phyloP scores from a whole-genome alignment of 2,329 filamentous ascomycete species.

The Beauveria varroae region DNA sequence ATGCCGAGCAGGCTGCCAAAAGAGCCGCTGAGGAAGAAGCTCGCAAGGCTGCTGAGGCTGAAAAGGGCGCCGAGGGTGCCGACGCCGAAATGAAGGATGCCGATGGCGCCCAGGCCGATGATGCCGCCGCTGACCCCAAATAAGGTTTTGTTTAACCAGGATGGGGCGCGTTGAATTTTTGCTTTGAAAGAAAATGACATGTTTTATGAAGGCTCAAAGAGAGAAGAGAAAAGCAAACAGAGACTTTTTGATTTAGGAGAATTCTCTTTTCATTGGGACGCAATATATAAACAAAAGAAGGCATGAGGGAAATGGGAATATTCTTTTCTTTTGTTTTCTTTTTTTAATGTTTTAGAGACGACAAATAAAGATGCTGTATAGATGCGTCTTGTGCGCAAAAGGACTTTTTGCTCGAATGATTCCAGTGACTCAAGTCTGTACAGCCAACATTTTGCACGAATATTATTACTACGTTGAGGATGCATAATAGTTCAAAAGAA shows the following conservation, averaged over 20 bases:
- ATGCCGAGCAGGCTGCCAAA: constrained; percentile 71
- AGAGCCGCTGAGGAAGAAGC: constrained; percentile 53
- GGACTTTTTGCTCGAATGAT: neutral
- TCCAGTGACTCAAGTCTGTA: neutral
- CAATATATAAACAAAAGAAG: constrained; percentile 9
- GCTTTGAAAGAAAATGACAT: constrained; percentile 10
- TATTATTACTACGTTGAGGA: no score
- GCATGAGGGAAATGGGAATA: constrained; percentile 7
- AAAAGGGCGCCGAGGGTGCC: constrained; percentile 41
- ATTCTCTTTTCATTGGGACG: constrained; percentile 7
- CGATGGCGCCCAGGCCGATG: constrained; percentile 41
- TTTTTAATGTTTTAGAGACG: constrained; percentile 12
- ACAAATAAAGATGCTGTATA: constrained; percentile 10
- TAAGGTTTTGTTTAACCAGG: constrained; percentile 18
- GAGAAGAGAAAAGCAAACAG: constrained; percentile 13
- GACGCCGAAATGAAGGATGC: constrained; percentile 60
- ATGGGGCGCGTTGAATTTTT: neutral
- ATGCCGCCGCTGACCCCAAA: constrained; percentile 29
- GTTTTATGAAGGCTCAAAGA: constrained; percentile 16
- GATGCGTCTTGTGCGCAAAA: neutral
- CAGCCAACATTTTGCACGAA: neutral
- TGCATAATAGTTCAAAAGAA: no score
- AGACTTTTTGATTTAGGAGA: constrained; percentile 5
- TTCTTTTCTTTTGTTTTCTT: constrained; percentile 7
- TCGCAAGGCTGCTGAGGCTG: constrained; percentile 44